Base-by-base conservation (phyloP, 495 filamentous ascomycete species). In the Cercophora scortea region DNA sequence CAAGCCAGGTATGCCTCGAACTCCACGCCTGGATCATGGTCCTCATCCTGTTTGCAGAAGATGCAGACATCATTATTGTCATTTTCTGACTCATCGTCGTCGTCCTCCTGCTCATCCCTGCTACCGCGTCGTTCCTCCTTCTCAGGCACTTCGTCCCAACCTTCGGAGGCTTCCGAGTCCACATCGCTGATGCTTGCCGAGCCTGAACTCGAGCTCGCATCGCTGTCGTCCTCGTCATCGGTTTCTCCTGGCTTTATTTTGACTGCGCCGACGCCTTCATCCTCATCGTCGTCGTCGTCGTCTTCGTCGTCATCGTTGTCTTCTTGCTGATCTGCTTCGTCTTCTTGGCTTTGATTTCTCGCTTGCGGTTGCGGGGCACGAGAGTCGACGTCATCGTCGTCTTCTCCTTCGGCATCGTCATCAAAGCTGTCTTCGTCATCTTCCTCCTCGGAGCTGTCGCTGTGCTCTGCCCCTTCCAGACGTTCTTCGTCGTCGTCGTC, bases 1-100 rank as follows among this genome's bases (percentile, higher is more conserved):
- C 92, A 96, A 49, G 86, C 72, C 41, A 97, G 73, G 63, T 86
- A 90, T 52, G 86, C 77, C 69, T 97, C 93, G 65, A 87, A 96
- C 53, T 95, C 91, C 52, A 87, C 86, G 55, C 79, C 83, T 7
- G 90, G 88, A 56, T 95, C 90, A 56, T 93, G 72, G 48, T 92
- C 88, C 69, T 95, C 90, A 60, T 90, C 86, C 56, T 88, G 76
- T 39, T 77, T 79, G 66, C 90, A 95, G 64, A 88, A 90, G 18
- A 70, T 53, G 81, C 89, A 79, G 68, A 85, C 84, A 81, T 77
- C 86, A 76, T 87, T 49, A 73, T 79, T 60, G 71, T 77, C 56
- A 71, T 77, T 65, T 66, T 80, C 68, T 0, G 61, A 64, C 34
- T 80, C 79, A 8, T 71, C 79, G 16, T 89, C 79, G 17, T 89